These are phyloP conservation scores for Croton laevigatus DNA, from an alignment of 441 rosid genomes.

Conservation along the genomic window DNA sequence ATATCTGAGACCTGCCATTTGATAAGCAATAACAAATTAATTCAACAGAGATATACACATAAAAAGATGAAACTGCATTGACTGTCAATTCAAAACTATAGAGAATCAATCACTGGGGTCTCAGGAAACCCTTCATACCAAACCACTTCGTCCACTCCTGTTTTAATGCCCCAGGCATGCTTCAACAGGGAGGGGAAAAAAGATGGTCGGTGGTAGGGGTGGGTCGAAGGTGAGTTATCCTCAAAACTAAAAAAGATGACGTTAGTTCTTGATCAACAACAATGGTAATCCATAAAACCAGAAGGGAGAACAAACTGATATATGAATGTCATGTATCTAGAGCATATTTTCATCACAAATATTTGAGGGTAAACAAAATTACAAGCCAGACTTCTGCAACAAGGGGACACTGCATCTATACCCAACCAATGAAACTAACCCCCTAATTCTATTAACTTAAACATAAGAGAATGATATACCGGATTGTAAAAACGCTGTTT, in stretches of 20 bases:
- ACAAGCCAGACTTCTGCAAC: neutral
- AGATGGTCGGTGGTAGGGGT: neutral
- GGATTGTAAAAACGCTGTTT: constrained; percentile 95
- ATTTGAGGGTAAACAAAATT: neutral
- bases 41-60: constrained; percentile 3
- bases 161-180: neutral
- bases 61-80: neutral
- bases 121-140: neutral
- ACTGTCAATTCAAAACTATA: neutral
- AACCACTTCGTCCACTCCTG: neutral
- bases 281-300: neutral
- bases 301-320: neutral
- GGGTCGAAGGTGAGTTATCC: too few species aligned
- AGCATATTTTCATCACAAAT: neutral
- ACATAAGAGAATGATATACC: constrained; percentile 35
- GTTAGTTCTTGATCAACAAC: neutral
- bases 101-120: neutral
- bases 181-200: neutral
- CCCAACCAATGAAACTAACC: constrained; percentile 3
- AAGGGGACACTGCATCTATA: neutral
- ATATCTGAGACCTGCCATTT: constrained; percentile 73
- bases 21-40: constrained; percentile 7
- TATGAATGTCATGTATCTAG: neutral
- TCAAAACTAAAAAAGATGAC: neutral
- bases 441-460: neutral